Conservation (phyloP, 345 rosid genomes). For the Sisymbrium irio region DNA sequence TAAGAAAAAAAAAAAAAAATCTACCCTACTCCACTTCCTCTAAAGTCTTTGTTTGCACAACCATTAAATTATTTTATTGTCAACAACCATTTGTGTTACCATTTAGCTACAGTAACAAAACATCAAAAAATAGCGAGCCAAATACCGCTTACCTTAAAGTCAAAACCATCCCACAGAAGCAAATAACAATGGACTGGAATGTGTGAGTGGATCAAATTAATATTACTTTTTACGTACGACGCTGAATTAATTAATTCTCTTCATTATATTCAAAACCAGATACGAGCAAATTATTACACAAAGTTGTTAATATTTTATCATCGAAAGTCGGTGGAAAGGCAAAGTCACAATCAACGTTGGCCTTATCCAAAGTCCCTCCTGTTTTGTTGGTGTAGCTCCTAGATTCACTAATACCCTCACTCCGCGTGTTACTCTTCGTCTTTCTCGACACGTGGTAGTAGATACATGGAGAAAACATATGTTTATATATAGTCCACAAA, state of each 20-base stretch:
- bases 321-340: slow-evolving; percentile 14
- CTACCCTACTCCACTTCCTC: not conserved
- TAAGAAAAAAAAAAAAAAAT: not conserved
- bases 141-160: slow-evolving; percentile 19
- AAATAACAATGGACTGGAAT: slow-evolving; percentile 9
- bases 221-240: slow-evolving; percentile 1
- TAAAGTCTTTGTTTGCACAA: not conserved
- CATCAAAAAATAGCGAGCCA: not conserved
- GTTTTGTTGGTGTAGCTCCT: slow-evolving; percentile 20
- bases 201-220: slow-evolving; percentile 3
- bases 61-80: not conserved
- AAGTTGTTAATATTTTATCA: not conserved
- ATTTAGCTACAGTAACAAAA: not conserved
- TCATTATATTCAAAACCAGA: not conserved
- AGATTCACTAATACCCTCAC: slow-evolving; percentile 14
- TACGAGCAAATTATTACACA: not conserved
- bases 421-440: not conserved
- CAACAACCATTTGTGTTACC: not conserved
- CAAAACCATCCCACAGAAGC: slow-evolving; percentile 22
- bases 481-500: not conserved
- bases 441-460: not conserved
- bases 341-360: slow-evolving; percentile 18
- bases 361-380: not conserved
- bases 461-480: not conserved
- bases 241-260: not conserved